Evolutionary conservation across 768 basidiomycete genomes (phyloP).

Genomic region (Hypholoma sublateritium): DNA sequence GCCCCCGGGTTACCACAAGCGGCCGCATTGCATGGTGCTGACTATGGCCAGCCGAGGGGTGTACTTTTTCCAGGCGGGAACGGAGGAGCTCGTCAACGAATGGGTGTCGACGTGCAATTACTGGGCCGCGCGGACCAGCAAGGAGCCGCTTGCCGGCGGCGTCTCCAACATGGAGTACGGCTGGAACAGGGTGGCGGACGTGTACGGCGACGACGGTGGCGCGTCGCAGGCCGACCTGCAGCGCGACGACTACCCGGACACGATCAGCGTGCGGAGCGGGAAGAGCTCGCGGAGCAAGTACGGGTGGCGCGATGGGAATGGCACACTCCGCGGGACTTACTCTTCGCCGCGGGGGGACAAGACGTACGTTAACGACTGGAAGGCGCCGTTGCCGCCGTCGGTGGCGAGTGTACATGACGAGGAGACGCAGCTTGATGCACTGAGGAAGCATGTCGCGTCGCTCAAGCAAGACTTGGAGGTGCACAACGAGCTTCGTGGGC

Average conservation of each 20-base stretch:
- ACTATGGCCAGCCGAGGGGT: slow-evolving; percentile 86
- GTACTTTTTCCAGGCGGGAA: slow-evolving; percentile 99
- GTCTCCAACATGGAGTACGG: slow-evolving; percentile 99
- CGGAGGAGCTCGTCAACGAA: slow-evolving; percentile 97
- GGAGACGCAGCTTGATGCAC: slow-evolving; percentile 87
- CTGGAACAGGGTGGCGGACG: slow-evolving; percentile 80
- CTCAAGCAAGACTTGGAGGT: slow-evolving; percentile 78
- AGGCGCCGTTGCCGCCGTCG: slow-evolving; percentile 81
- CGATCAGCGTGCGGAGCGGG: slow-evolving; percentile 72
- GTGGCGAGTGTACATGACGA: slow-evolving; percentile 88
- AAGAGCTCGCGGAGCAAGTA: slow-evolving; percentile 75
- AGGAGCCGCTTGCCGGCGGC: slow-evolving; percentile 93
- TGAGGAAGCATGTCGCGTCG: slow-evolving; percentile 75
- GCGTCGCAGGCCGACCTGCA: slow-evolving; percentile 57
- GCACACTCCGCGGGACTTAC: slow-evolving; percentile 61
- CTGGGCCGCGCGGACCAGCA: slow-evolving; percentile 95
- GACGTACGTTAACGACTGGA: slow-evolving; percentile 90
- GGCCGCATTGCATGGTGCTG: slow-evolving; percentile 94
- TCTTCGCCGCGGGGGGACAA: slow-evolving; percentile 82
- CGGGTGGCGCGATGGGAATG: slow-evolving; percentile 66
- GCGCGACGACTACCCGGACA: slow-evolving; percentile 56
- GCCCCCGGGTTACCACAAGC: slow-evolving; percentile 89
- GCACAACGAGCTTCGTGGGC: slow-evolving; percentile 82
- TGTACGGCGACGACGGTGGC: slow-evolving; percentile 48
- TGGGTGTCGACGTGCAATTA: slow-evolving; percentile 99